Percentiles rank a stretch among this genome's conserved stretches.
Conservation (phyloP, 768 basidiomycete genomes). For the Kwoniella bestiolae region DNA sequence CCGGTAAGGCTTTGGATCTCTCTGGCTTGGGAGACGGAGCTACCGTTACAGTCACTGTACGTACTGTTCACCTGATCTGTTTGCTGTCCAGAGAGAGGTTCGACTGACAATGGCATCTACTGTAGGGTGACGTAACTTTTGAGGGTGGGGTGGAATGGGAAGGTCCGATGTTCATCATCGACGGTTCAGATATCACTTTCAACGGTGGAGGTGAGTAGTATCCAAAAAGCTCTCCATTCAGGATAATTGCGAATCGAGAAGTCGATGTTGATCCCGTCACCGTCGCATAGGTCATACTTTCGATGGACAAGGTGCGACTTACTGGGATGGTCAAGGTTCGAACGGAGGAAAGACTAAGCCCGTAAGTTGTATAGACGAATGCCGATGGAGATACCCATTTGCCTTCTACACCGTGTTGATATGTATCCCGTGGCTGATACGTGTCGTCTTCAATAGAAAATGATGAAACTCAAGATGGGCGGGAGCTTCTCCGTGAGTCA, state of each 20-base stretch:
- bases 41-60: constrained; percentile 10
- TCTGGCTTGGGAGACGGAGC: neutral
- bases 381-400: neutral
- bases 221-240: neutral
- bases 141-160: constrained; percentile 12
- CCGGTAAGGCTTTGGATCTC: constrained; percentile 18
- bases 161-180: constrained; percentile 21
- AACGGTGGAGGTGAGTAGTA: constrained; percentile 10
- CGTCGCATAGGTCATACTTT: constrained; percentile 11
- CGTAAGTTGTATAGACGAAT: constrained; percentile 3
- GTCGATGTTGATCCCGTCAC: neutral
- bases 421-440: neutral
- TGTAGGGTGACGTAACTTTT: constrained; percentile 14
- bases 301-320: constrained; percentile 7
- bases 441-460: neutral
- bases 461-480: constrained; percentile 21
- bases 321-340: constrained; percentile 15
- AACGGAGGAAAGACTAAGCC: constrained; percentile 24
- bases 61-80: neutral
- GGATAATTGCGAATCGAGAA: neutral
- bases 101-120: neutral
- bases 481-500: constrained; percentile 13
- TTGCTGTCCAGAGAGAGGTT: too few relatives aligned
- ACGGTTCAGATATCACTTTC: constrained; percentile 13
- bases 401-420: too few relatives aligned